Evolutionary conservation across 495 filamentous ascomycete species (phyloP).

Genomic region (Apodospora peruviana): DNA sequence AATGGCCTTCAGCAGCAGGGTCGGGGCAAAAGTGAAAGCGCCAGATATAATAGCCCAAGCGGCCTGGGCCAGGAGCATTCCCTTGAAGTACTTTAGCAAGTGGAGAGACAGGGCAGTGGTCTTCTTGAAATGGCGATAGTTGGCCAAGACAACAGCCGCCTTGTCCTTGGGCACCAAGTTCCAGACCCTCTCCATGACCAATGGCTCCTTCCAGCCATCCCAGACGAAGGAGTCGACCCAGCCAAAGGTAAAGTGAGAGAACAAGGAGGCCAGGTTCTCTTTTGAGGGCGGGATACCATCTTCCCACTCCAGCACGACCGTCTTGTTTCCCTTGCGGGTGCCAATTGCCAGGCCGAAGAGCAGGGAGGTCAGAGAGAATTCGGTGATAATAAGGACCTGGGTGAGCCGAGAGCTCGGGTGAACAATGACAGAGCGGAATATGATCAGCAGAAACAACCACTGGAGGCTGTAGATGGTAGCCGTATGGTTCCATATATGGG

Average conservation of each 20-base stretch:
- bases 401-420: conserved; percentile 62
- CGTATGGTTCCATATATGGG: conserved; percentile 89
- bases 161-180: conserved; percentile 86
- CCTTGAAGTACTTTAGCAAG: conserved; percentile 76
- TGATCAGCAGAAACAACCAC: conserved; percentile 68
- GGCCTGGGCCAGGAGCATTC: conserved; percentile 69
- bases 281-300: conserved; percentile 76
- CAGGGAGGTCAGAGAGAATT: conserved; percentile 70
- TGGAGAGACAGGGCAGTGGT: conserved; percentile 76
- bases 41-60: conserved; percentile 73
- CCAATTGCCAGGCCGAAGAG: conserved; percentile 69
- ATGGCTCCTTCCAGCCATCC: conserved; percentile 82
- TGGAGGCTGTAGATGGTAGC: conserved; percentile 76
- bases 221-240: conserved; percentile 90
- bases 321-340: conserved; percentile 88
- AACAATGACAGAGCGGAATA: conserved; percentile 82
- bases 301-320: conserved; percentile 79
- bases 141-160: conserved; percentile 66
- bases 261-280: conserved; percentile 79
- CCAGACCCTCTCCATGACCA: conserved; percentile 84
- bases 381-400: conserved; percentile 55
- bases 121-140: conserved; percentile 82
- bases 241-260: conserved; percentile 80
- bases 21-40: conserved; percentile 83
- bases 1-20: conserved; percentile 83